Base-by-base conservation (phyloP, 768 basidiomycete species). In the Xerocomus brunneocitrinus region DNA sequence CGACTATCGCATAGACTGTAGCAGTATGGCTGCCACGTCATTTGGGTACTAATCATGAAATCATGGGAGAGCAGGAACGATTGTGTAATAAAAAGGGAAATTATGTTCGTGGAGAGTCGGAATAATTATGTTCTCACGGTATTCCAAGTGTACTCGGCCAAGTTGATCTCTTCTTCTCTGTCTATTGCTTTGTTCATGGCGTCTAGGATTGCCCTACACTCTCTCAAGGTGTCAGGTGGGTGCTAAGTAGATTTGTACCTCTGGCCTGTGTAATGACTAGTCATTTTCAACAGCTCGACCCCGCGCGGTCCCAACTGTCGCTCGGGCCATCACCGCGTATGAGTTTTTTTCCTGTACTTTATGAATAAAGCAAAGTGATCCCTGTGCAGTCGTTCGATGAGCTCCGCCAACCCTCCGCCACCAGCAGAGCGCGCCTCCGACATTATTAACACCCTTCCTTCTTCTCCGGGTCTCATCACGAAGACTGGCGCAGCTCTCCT, bases 401-500 rank as follows among this genome's bases (percentile, higher is more conserved):
- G 86, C 58, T 76, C 81, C 8, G 13, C 50, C 41, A 78, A 76
- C 61, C 79, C 83, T 45, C 85, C 79, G 12, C 87, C 89, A 16
- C 91, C 92, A 48, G 79, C 84, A 16, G 85, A 97, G 74, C 89
- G 88, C 63, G 95, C 95, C 39, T 83, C 87, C 30, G 85, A 95
- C 67, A 81, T 98, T 63, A 86, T 99, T 64, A 85, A 95, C 74
- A 87, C 83, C 68, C 78, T 91, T 40, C 90, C 89, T 19, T 89
- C 83, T 53, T 94, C 84, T 62, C 92, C 82, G 25, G 86, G 84
- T 68, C 79, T 97, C 72, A 79, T 95, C 78, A 92, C 93, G 69
- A 99, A 99, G 78, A 95, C 94, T 42, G 93, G 94, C 57, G 83
- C 89, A 49, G 88, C 93, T 64, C 78, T 98, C 65, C 84, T 98